Evolutionary conservation across 179 eudicot genomes (phyloP).

Genomic region (Amaranthus tricolor): DNA sequence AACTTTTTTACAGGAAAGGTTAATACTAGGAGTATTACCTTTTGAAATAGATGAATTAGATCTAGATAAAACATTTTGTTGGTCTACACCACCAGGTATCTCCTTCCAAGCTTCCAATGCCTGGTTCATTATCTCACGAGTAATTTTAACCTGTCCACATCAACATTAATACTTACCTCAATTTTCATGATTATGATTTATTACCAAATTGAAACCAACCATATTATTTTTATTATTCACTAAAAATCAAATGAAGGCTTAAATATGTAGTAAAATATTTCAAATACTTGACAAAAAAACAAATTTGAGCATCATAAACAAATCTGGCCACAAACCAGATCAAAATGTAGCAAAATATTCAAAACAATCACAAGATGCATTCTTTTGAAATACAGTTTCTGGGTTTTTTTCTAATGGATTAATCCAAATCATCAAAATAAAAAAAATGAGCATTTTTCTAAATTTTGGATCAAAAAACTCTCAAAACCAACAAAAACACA

Average conservation of each 20-base stretch:
- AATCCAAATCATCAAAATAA: too few species aligned
- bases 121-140: slow-evolving; percentile 71
- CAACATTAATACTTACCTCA: slow-evolving; percentile 9
- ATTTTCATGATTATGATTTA: not conserved
- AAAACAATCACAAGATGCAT: too few species aligned
- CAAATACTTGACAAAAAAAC: too few species aligned
- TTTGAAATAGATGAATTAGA: slow-evolving; percentile 43
- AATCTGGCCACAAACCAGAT: not conserved
- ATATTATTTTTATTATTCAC: too few species aligned
- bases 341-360: too few species aligned
- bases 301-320: not conserved
- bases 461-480: too few species aligned
- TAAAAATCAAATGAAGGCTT: too few species aligned
- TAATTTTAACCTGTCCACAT: slow-evolving; percentile 61
- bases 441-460: not conserved
- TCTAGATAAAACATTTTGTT: slow-evolving; percentile 31
- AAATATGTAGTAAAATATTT: too few species aligned
- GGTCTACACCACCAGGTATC: slow-evolving; percentile 40
- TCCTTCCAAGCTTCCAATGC: slow-evolving; percentile 70
- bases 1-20: slow-evolving; percentile 9
- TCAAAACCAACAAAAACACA: not conserved
- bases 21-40: slow-evolving; percentile 45
- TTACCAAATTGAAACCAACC: not conserved
- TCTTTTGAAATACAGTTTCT: too few species aligned
- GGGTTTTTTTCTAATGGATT: too few species aligned